phyloP scores from a whole-genome alignment of 2,329 filamentous ascomycete genomes.

The Annulohypoxylon truncatum region DNA sequence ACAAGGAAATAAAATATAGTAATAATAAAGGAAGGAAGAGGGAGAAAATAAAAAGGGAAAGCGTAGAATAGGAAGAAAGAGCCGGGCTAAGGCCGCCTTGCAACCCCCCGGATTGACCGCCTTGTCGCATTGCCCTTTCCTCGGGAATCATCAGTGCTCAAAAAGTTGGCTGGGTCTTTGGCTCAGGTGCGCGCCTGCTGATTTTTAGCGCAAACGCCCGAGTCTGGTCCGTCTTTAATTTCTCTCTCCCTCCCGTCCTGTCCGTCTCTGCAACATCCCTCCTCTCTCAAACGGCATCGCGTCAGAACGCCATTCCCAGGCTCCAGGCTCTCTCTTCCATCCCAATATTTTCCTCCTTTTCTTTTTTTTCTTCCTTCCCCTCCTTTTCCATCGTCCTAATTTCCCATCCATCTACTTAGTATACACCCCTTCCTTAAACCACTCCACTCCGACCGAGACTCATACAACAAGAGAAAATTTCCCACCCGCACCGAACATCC shows the following conservation, averaged over 20 bases:
- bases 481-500: slow-evolving; percentile 49
- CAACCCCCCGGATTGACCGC: slow-evolving; percentile 41
- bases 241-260: slow-evolving; percentile 40
- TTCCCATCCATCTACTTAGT: slow-evolving; percentile 14
- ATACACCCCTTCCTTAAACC: slow-evolving; percentile 35
- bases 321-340: slow-evolving; percentile 14
- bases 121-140: slow-evolving; percentile 38
- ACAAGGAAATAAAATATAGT: slow-evolving; percentile 26
- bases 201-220: slow-evolving; percentile 42
- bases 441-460: slow-evolving; percentile 52
- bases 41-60: slow-evolving; percentile 9
- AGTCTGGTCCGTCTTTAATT: slow-evolving; percentile 42
- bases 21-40: slow-evolving; percentile 20
- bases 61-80: slow-evolving; percentile 25
- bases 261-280: slow-evolving; percentile 38
- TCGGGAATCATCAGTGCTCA: slow-evolving; percentile 40
- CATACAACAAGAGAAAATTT: slow-evolving; percentile 46
- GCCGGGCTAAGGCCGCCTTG: slow-evolving; percentile 38
- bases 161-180: slow-evolving; percentile 16
- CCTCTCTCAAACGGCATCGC: slow-evolving; percentile 33
- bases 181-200: slow-evolving; percentile 41
- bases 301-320: slow-evolving; percentile 37
- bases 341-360: slow-evolving; percentile 11
- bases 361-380: slow-evolving; percentile 16
- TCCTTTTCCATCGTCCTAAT: slow-evolving; percentile 19